Conservation (phyloP, 805 yeast species). For the Sugiyamaella floridensis region DNA sequence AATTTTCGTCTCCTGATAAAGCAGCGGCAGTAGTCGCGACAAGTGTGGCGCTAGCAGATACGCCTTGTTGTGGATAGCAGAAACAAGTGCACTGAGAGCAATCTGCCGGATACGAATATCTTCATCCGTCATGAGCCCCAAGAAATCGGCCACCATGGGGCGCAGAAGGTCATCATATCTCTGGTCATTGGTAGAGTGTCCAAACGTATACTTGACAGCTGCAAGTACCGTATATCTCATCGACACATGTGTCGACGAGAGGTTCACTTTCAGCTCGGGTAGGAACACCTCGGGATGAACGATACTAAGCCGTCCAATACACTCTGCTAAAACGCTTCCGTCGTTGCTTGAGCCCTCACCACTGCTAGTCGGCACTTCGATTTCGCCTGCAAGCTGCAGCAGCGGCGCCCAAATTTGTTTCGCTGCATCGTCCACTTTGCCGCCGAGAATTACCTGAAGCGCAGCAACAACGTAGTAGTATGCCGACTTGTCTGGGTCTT, state of each 20-base stretch:
- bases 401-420: neutral
- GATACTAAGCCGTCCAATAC: slow-evolving; percentile 22
- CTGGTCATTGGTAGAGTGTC: slow-evolving; percentile 21
- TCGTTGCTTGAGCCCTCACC: neutral
- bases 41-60: slow-evolving; percentile 40
- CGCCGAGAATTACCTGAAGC: slow-evolving; percentile 1
- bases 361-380: neutral
- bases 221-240: slow-evolving; percentile 29
- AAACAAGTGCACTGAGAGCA: slow-evolving; percentile 51
- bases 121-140: slow-evolving; percentile 29
- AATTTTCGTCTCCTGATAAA: slow-evolving; percentile 49
- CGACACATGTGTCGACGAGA: slow-evolving; percentile 19
- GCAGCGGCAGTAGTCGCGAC: slow-evolving; percentile 41
- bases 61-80: slow-evolving; percentile 54
- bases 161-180: slow-evolving; percentile 19
- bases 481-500: neutral
- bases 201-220: slow-evolving; percentile 34
- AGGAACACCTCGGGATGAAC: slow-evolving; percentile 29
- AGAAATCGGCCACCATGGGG: slow-evolving; percentile 24
- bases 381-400: neutral
- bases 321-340: slow-evolving; percentile 19
- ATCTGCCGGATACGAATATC: slow-evolving; percentile 51
- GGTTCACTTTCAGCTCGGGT: slow-evolving; percentile 25
- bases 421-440: neutral
- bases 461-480: neutral